Conservation (phyloP, 495 filamentous ascomycete genomes). For the Talaromyces ruber region DNA sequence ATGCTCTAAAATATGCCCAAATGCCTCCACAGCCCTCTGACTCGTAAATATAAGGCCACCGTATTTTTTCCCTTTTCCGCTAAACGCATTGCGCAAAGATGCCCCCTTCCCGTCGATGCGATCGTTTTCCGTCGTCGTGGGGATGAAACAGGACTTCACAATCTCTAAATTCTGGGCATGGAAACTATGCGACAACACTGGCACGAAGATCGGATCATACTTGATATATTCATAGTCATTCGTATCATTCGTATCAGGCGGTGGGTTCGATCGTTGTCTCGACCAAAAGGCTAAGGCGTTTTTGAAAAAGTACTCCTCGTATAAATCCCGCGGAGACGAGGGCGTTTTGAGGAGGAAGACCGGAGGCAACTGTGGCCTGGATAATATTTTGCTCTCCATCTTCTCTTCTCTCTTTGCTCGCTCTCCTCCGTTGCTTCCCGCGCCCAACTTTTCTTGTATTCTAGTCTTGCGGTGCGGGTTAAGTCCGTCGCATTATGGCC, state of each 20-base stretch:
- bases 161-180: slow-evolving; percentile 35
- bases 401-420: neutral
- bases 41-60: slow-evolving; percentile 90
- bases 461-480: neutral
- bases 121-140: slow-evolving; percentile 14
- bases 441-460: neutral
- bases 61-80: slow-evolving; percentile 36
- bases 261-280: neutral
- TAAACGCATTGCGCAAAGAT: slow-evolving; percentile 4
- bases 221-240: slow-evolving; percentile 11
- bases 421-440: neutral
- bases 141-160: slow-evolving; percentile 33
- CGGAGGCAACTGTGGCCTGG: slow-evolving; percentile 26
- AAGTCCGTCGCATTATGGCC: neutral
- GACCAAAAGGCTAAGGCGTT: slow-evolving; percentile 5
- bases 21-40: slow-evolving; percentile 86
- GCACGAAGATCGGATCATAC: slow-evolving; percentile 58
- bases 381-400: neutral
- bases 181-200: slow-evolving; percentile 71
- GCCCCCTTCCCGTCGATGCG: slow-evolving; percentile 1
- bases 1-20: slow-evolving; percentile 44
- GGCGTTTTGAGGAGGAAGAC: slow-evolving; percentile 82
- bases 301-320: slow-evolving; percentile 62
- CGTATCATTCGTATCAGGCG: neutral
- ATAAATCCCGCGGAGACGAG: slow-evolving; percentile 69